Conservation (phyloP, 371 early-diverging fungal species). For the Catenaria anguillulae region DNA sequence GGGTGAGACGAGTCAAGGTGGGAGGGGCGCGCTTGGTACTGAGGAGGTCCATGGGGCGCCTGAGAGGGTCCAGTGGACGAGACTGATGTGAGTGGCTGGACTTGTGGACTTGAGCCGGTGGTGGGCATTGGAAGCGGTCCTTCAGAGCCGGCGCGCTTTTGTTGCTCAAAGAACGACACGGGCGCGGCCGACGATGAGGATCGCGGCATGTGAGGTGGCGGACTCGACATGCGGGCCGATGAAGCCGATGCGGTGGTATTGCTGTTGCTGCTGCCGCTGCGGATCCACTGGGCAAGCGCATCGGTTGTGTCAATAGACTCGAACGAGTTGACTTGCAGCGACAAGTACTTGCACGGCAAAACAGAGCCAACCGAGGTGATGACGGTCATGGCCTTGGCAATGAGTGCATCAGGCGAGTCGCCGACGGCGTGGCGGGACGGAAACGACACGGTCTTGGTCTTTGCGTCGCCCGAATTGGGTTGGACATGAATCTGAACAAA, state of each 20-base stretch:
- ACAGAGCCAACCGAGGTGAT: not conserved
- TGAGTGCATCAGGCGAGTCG: constrained; percentile 1
- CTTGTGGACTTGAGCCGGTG: too few relatives aligned
- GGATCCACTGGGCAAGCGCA: not conserved
- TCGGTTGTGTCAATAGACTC: not conserved
- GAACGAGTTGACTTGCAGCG: not conserved
- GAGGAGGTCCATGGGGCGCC: too few relatives aligned
- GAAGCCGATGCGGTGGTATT: not conserved
- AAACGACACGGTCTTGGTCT: not conserved
- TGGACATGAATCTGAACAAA: not conserved
- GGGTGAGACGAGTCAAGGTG: too few relatives aligned
- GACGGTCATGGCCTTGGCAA: not conserved
- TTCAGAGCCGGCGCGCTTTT: too few relatives aligned
- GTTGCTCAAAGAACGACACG: not conserved
- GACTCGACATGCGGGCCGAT: not conserved
- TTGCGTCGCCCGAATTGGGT: not conserved
- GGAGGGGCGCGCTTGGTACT: too few relatives aligned
- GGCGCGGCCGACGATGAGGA: not conserved
- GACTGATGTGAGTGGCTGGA: too few relatives aligned
- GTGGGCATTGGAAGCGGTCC: too few relatives aligned
- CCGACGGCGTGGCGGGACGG: not conserved
- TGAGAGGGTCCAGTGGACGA: too few relatives aligned
- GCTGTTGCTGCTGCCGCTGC: too few relatives aligned
- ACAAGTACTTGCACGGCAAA: not conserved
- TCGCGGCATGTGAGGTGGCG: not conserved